Evolutionary conservation across 2,329 filamentous ascomycete genomes (phyloP).

Genomic region (Lecanosticta acicola): DNA sequence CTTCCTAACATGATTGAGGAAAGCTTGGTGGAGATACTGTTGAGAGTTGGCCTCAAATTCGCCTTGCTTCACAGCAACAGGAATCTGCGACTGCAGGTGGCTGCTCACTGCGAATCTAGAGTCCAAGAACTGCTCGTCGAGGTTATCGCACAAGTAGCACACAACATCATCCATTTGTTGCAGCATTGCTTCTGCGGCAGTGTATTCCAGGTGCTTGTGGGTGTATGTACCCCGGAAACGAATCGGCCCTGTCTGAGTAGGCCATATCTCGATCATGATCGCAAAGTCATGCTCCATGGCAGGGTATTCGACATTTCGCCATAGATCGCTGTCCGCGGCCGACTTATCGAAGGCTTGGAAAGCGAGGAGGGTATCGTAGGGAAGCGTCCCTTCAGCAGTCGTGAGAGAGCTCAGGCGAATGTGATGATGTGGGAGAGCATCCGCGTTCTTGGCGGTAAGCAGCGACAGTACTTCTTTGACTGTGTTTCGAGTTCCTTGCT

Average conservation of each 20-base stretch:
- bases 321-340: slow-evolving; percentile 1
- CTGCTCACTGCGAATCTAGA: slow-evolving; percentile 1
- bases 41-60: background rate
- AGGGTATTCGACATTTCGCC: slow-evolving; percentile 27
- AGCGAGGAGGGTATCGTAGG: slow-evolving; percentile 14
- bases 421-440: slow-evolving; percentile 9
- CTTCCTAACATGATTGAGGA: slow-evolving; percentile 49
- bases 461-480: slow-evolving; percentile 1
- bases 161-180: slow-evolving; percentile 10
- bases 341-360: slow-evolving; percentile 14
- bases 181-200: slow-evolving; percentile 10
- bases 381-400: slow-evolving; percentile 11
- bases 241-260: slow-evolving; percentile 6
- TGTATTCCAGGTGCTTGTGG: slow-evolving; percentile 4
- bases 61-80: background rate
- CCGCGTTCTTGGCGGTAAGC: slow-evolving; percentile 10
- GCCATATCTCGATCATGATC: slow-evolving; percentile 29
- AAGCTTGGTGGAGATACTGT: slow-evolving; percentile 6
- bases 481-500: slow-evolving; percentile 17
- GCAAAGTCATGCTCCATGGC: slow-evolving; percentile 27
- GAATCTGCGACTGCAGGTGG: slow-evolving; percentile 29
- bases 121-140: slow-evolving; percentile 1
- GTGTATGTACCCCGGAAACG: slow-evolving; percentile 13
- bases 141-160: slow-evolving; percentile 5
- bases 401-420: slow-evolving; percentile 10